Evolutionary conservation across 2,329 filamentous ascomycete genomes (phyloP).

Genomic region (Cladosporium sp.): DNA sequence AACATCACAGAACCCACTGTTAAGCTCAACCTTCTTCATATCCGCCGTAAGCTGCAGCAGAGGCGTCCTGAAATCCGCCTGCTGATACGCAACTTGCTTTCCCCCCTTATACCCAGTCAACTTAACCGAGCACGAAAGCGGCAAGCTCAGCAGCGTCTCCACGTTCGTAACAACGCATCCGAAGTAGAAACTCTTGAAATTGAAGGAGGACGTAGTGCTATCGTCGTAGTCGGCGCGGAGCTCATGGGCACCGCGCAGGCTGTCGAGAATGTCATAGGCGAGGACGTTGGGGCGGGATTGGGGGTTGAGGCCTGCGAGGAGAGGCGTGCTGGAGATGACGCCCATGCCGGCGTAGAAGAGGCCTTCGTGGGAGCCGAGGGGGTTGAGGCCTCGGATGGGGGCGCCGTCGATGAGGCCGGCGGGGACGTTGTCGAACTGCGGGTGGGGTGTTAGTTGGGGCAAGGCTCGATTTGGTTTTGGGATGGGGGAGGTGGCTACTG

Average conservation of each 20-base stretch:
- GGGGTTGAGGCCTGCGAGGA: slow-evolving; percentile 12
- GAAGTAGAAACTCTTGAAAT: slow-evolving; percentile 19
- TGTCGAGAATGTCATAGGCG: slow-evolving; percentile 15
- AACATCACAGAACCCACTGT: slow-evolving; percentile 14
- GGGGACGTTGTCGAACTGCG: slow-evolving; percentile 17
- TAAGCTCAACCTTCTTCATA: slow-evolving; percentile 14
- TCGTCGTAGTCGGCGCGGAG: slow-evolving; percentile 19
- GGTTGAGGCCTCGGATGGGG: slow-evolving; percentile 13
- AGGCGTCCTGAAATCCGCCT: slow-evolving; percentile 5
- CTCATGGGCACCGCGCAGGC: slow-evolving; percentile 5
- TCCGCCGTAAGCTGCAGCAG: slow-evolving; percentile 4
- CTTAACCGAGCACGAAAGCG: slow-evolving; percentile 10
- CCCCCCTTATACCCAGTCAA: slow-evolving; percentile 13
- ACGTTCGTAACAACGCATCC: slow-evolving; percentile 17
- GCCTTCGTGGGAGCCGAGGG: slow-evolving; percentile 14
- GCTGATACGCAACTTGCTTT: slow-evolving; percentile 11
- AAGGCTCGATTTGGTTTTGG: neutral
- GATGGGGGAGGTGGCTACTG: neutral
- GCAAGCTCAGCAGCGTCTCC: slow-evolving; percentile 8
- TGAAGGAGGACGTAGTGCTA: slow-evolving; percentile 16
- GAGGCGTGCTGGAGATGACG: slow-evolving; percentile 13
- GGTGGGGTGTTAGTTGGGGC: neutral
- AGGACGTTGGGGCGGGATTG: slow-evolving; percentile 17
- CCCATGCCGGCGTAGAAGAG: slow-evolving; percentile 18
- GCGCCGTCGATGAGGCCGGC: slow-evolving; percentile 14